Percentiles rank a stretch among this genome's conserved stretches.
Conservation (phyloP, 1,284 basidiomycete species). For the Volvariella volvacea region DNA sequence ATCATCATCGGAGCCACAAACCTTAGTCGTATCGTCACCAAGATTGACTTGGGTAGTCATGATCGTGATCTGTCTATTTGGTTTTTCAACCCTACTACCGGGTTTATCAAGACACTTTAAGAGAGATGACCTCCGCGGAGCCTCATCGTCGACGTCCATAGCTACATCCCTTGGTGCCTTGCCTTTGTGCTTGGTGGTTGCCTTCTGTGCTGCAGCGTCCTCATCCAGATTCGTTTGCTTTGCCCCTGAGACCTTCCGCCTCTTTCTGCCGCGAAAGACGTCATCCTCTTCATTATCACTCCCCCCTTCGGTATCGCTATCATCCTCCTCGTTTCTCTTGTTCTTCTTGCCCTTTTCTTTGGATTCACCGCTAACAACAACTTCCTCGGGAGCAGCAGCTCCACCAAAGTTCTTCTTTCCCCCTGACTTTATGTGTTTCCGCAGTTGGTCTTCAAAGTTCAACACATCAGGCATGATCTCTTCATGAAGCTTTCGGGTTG, state of each 20-base stretch:
- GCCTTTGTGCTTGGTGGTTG: neutral
- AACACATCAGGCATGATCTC: slow-evolving; percentile 73
- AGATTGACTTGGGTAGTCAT: slow-evolving; percentile 58
- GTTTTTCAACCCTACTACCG: neutral
- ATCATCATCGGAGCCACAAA: slow-evolving; percentile 17
- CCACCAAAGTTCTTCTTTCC: slow-evolving; percentile 5
- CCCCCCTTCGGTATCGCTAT: slow-evolving; percentile 14
- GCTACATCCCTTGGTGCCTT: too few species aligned
- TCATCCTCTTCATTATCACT: slow-evolving; percentile 9
- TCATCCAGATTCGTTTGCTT: neutral
- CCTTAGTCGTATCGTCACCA: slow-evolving; percentile 48
- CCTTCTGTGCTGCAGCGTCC: neutral
- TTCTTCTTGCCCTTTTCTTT: slow-evolving; percentile 17
- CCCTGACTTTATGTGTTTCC: slow-evolving; percentile 15
- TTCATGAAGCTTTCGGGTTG: slow-evolving; percentile 53
- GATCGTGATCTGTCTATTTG: slow-evolving; percentile 29
- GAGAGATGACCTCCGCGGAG: too few species aligned
- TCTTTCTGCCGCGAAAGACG: slow-evolving; percentile 9
- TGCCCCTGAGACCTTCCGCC: slow-evolving; percentile 4
- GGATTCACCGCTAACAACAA: neutral
- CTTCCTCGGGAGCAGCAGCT: neutral
- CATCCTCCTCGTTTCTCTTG: slow-evolving; percentile 19
- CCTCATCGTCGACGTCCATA: too few species aligned
- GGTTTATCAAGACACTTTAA: neutral
- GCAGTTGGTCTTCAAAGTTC: slow-evolving; percentile 61